phyloP scores from a whole-genome alignment of 495 filamentous ascomycete species.

The Annulohypoxylon stygium region DNA sequence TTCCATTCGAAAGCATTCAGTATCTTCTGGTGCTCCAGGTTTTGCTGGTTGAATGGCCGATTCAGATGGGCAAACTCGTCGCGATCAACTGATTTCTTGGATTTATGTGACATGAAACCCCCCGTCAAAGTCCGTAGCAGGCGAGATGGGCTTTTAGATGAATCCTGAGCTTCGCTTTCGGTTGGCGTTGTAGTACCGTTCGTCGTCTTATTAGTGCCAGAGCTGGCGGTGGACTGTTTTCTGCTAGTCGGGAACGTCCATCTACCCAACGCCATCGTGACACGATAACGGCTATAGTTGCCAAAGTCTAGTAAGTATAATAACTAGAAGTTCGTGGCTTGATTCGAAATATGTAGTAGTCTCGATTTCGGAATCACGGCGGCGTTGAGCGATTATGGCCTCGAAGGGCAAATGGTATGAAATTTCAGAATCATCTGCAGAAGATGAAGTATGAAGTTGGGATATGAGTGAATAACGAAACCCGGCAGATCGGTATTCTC shows the following conservation, averaged over 20 bases:
- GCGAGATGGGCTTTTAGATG: slow-evolving; percentile 28
- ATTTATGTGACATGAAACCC: slow-evolving; percentile 36
- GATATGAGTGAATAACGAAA: neutral
- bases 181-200: slow-evolving; percentile 36
- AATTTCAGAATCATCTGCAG: neutral
- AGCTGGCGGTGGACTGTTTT: slow-evolving; percentile 39
- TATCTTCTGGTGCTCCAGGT: slow-evolving; percentile 50
- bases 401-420: slow-evolving; percentile 12
- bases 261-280: slow-evolving; percentile 39
- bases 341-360: slow-evolving; percentile 4
- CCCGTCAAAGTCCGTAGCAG: slow-evolving; percentile 31
- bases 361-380: neutral
- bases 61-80: slow-evolving; percentile 38
- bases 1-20: slow-evolving; percentile 49
- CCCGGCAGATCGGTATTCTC: slow-evolving; percentile 7
- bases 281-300: neutral
- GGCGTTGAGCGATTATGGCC: slow-evolving; percentile 7
- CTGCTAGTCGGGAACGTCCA: slow-evolving; percentile 43
- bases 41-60: slow-evolving; percentile 48
- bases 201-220: slow-evolving; percentile 19
- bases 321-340: neutral
- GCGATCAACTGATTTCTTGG: slow-evolving; percentile 37
- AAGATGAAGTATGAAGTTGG: neutral
- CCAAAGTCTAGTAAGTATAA: slow-evolving; percentile 2
- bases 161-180: slow-evolving; percentile 35